Evolutionary conservation across 2,329 filamentous ascomycete species (phyloP), one percentile per base, ranked within the genome.

Genomic region (Verticillium longisporum): DNA sequence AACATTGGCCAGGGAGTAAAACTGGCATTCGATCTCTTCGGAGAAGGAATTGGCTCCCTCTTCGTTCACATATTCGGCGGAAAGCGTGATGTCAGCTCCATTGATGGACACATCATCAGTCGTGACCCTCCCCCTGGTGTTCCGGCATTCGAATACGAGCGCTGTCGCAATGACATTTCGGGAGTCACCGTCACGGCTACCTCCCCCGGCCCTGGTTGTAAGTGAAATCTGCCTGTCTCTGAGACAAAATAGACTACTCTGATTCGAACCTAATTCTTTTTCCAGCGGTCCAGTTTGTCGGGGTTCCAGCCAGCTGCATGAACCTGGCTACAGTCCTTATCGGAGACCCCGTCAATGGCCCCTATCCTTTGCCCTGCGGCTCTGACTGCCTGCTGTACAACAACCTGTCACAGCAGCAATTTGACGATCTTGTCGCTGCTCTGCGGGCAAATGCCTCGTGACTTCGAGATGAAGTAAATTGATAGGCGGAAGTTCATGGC

Each of bases 381-480:
- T 63, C 65, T 41, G 64, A 57, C 18, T 68, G 66, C 54, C 60
- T 68, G 15, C 21, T 55, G 9, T 67, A 68, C 55, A 57, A 59
- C 11, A 55, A 53, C 3, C 41, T 68, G 18, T 63, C 57, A 26
- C 63, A 64, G 13, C 61, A 60, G 13, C 33, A 66, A 31, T 61
- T 72, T 65, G 68, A 80, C 68, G 61, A 75, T 11, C 53, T 55
- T 11, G 11, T 21, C 53, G 21, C 26, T 26, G 26, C 26, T 26
- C 26, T 26, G 26, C 3, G 26, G 26, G 26, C 26, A 4, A 26
- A 26, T 26, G 26, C 26, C 26, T 26, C 26, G 26, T 26, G 26
- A 26, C 4, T 26, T 26, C 26, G 26, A 26, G 26, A 26, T 1
- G 26, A 4, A 4, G 4, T 26, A 26, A 4, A 26, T 26, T 26